These are phyloP conservation scores for Yamadazyma dushanensis DNA, from an alignment of 1,139 yeast genomes.

Conservation along the genomic window DNA sequence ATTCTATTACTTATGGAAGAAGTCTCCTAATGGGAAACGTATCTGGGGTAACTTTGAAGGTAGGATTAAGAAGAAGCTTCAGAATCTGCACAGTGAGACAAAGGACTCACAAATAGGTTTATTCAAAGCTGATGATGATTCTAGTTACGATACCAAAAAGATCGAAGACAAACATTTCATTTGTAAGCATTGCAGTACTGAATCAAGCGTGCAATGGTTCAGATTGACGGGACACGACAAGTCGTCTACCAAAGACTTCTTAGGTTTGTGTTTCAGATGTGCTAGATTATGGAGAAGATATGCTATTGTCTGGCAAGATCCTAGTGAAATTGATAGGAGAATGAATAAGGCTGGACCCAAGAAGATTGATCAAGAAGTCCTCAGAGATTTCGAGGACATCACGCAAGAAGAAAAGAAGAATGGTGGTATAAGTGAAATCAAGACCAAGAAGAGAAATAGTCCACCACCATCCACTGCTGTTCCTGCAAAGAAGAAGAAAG, in stretches of 20 bases:
- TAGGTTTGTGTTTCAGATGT: conserved; percentile 81
- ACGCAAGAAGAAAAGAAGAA: conserved; percentile 40
- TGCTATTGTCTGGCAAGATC: conserved; percentile 87
- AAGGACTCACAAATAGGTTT: conserved; percentile 24
- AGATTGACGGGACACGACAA: conserved; percentile 63
- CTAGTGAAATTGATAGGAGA: conserved; percentile 62
- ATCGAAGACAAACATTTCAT: conserved; percentile 41
- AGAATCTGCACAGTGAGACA: conserved; percentile 32
- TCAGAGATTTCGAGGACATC: conserved; percentile 64
- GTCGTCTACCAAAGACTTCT: conserved; percentile 23
- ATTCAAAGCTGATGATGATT: conserved; percentile 71
- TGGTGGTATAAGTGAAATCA: conserved; percentile 1
- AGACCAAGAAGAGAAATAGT: conserved; percentile 8
- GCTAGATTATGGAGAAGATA: conserved; percentile 90
- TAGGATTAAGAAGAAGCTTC: conserved; percentile 55
- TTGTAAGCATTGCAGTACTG: conserved; percentile 69
- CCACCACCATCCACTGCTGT: conserved; percentile 10
- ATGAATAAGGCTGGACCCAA: conserved; percentile 49
- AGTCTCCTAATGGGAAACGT: conserved; percentile 67
- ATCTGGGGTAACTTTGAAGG: conserved; percentile 88
- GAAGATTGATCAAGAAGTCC: conserved; percentile 69
- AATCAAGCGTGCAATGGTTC: conserved; percentile 62
- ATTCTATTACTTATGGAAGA: conserved; percentile 89
- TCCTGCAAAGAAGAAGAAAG: conserved; percentile 11
- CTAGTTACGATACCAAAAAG: conserved; percentile 60